Base-by-base conservation (phyloP, 495 filamentous ascomycete species). In the Aspergillus steynii region DNA sequence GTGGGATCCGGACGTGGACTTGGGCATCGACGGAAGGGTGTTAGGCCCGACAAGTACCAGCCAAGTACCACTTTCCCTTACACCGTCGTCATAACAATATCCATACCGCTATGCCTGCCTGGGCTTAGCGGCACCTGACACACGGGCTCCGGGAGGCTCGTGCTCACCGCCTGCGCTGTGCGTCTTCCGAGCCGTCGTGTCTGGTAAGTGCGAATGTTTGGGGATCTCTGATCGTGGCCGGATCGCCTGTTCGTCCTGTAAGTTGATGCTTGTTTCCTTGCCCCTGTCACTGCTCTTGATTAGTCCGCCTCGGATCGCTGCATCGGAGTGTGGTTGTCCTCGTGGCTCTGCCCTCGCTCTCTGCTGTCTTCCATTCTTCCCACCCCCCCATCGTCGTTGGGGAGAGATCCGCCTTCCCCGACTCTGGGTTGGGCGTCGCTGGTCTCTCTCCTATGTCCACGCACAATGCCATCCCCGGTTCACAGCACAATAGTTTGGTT, bases 381-480 rank as follows among this genome's bases (percentile, higher is more conserved):
- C 34, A 1, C 29, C 27, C 20, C 25, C 32, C 32, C 14, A 31
- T 56, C 45, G 27, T 34, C 29, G 6, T 46, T 55, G 20, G 53
- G 14, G 50, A 51, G 52, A 61, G 56, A 49, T 50, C 52, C 58
- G 15, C 27, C 47, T 53, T 58, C 56, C 50, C 50, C 56, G 29
- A 53, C 42, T 55, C 58, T 58, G 37, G 37, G 58, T 52, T 53
- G 55, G 56, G 31, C 48, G 32, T 59, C 61, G 58, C 65, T 34
- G 31, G 2, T 34, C 31, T 34, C 5, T 7, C 31, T 42, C 37
- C 37, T 77, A 79, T 77, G 67, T 65, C 75, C 76, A 79, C 76
- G 76, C 76, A 79, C 76, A 56, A 66, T 56, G 55, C 62, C 15
- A 57, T 66, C 59, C 42, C 62, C 62, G 65, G 60, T 63, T 58